Base-by-base conservation (phyloP, 2,329 filamentous ascomycete species). In the Curvularia sp. region DNA sequence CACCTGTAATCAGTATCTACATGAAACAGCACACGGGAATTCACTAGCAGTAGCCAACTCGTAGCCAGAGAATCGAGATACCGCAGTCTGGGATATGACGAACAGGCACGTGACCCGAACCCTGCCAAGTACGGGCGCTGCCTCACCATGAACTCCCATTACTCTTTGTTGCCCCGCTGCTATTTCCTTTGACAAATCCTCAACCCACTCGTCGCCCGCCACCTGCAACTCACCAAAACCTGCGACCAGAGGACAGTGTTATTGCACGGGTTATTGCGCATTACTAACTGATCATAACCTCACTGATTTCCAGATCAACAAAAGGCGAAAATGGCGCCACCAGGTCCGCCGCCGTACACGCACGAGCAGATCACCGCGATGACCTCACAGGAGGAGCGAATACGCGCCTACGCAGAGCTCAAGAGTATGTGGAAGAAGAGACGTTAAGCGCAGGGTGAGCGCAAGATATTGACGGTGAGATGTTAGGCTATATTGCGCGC, bases 321-420 rank as follows among this genome's bases (percentile, higher is more conserved):
- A 41, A 21, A 45, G 15, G 56, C 55, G 60, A 21, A 21, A n/a
- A 71, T 71, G 70, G 63, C 63, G 48, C 65, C 64, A 4, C 63
- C 60, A n/a, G 67, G 61, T 19, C 68, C 67, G 3, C 70, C 70
- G 3, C 69, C 69, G 25, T 72, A 73, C 25, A 68, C 68, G 1
- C 53, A 53, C 15, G 67, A 69, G 38, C 65, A 70, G 43, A 66
- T 73, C 43, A 57, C 57, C n/a, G 60, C 65, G 12, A 68, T 73
- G 49, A 65, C 62, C 41, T 66, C 65, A 10, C 60, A 61, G 9
- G 57, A 63, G 32, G 67, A 68, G 38, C 53, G 57, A 28, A 45
- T 66, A 46, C 62, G 64, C 49, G 71, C 71, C 7, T 53, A 53
- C 42, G 69, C 71, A 39, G 69, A 70, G 52, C 50, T 71, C n/a